These are phyloP conservation scores for Tricladium varicosporioides DNA, from an alignment of 2,329 filamentous ascomycete genomes.

Conservation along the genomic window DNA sequence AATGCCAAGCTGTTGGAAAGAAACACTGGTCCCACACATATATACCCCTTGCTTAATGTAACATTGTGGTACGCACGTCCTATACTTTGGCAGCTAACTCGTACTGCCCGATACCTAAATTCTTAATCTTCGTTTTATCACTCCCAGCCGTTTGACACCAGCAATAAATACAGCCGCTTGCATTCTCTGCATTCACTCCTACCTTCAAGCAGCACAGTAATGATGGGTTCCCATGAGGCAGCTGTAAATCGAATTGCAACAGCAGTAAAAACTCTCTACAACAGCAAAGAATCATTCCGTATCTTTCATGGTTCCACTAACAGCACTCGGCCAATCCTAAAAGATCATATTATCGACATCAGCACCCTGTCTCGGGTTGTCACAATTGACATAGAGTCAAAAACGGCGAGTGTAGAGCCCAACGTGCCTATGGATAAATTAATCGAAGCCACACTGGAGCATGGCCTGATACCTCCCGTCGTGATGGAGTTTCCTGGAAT, in stretches of 20 bases:
- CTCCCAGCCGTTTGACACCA: background rate
- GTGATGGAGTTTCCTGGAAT: conserved; percentile 70
- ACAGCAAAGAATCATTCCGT: conserved; percentile 45
- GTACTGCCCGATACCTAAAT: no score
- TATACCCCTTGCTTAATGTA: no score
- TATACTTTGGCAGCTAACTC: no score
- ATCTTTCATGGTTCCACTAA: conserved; percentile 54
- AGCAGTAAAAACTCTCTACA: conserved; percentile 43
- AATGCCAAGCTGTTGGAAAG: no score
- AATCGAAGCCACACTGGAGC: conserved; percentile 50
- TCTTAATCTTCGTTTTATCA: no score
- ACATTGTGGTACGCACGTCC: no score
- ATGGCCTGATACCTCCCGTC: conserved; percentile 56
- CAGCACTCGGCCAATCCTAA: conserved; percentile 39
- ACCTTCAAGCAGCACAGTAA: background rate
- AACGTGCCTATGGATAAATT: conserved; percentile 66
- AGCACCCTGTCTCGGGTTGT: conserved; percentile 43
- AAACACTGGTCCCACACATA: no score
- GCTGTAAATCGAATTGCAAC: conserved; percentile 44
- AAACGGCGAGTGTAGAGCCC: conserved; percentile 55
- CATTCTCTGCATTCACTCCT: background rate
- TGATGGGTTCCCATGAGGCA: conserved; percentile 34
- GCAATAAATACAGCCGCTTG: background rate
- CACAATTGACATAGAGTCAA: conserved; percentile 36
- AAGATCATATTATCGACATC: conserved; percentile 38